phyloP scores from a whole-genome alignment of 1,139 yeast genomes.

The Lodderomyces theae region DNA sequence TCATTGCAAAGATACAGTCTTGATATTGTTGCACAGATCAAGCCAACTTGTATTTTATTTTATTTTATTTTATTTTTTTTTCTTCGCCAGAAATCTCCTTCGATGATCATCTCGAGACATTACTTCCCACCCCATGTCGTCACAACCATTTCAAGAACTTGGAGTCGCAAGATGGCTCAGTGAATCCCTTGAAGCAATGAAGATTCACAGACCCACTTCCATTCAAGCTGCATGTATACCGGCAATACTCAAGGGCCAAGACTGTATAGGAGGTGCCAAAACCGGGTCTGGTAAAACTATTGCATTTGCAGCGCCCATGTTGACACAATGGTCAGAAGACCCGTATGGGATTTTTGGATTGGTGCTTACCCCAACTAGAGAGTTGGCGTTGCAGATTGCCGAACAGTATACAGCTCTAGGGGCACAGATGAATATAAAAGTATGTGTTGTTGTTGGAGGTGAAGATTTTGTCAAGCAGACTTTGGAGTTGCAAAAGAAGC shows the following conservation, averaged over 20 bases:
- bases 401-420: slow-evolving; percentile 96
- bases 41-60: no score
- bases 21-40: no score
- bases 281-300: slow-evolving; percentile 98
- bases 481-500: slow-evolving; percentile 71
- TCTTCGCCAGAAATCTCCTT: background rate
- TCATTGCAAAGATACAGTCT: background rate
- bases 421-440: slow-evolving; percentile 78
- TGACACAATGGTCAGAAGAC: slow-evolving; percentile 90
- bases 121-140: background rate
- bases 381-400: slow-evolving; percentile 92
- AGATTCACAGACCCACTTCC: slow-evolving; percentile 76
- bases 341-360: slow-evolving; percentile 92
- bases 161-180: slow-evolving; percentile 87
- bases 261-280: slow-evolving; percentile 97
- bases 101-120: slow-evolving; percentile 4
- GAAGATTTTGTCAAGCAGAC: slow-evolving; percentile 89
- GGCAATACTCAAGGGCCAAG: slow-evolving; percentile 73
- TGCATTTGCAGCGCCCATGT: slow-evolving; percentile 96
- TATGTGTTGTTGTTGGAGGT: slow-evolving; percentile 88
- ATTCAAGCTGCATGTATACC: slow-evolving; percentile 92
- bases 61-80: background rate
- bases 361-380: slow-evolving; percentile 91
- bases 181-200: slow-evolving; percentile 79
- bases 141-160: slow-evolving; percentile 51